phyloP scores from a whole-genome alignment of 129 eudicot species.

The Chrysanthemum makinoi region DNA sequence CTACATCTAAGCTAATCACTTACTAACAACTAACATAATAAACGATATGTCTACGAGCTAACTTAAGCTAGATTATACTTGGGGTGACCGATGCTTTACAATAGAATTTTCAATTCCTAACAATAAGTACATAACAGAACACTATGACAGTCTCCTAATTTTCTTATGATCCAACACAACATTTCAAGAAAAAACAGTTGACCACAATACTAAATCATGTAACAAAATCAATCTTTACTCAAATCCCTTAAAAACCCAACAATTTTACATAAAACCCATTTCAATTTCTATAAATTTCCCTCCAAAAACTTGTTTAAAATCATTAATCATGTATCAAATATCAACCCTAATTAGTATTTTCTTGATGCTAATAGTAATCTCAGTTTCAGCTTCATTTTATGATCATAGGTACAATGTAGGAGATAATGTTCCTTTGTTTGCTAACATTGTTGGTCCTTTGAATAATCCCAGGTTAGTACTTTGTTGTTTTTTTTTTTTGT shows the following conservation, averaged over 20 bases:
- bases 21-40: no score
- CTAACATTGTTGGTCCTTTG: slow-evolving; percentile 79
- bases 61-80: no score
- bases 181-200: slow-evolving; percentile 26
- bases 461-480: slow-evolving; percentile 89
- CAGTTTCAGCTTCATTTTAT: slow-evolving; percentile 33
- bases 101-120: no score
- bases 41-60: no score
- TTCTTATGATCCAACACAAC: slow-evolving; percentile 19
- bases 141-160: not conserved
- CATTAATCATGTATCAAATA: slow-evolving; percentile 18
- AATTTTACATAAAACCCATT: no score
- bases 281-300: not conserved
- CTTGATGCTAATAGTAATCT: slow-evolving; percentile 22
- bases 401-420: slow-evolving; percentile 74
- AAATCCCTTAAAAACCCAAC: slow-evolving; percentile 23
- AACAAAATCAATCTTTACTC: slow-evolving; percentile 1
- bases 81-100: no score
- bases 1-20: no score
- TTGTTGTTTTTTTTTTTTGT: no score
- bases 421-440: slow-evolving; percentile 66
- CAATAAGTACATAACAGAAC: not conserved
- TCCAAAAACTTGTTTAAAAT: not conserved
- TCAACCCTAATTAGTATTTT: slow-evolving; percentile 7
- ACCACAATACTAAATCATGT: slow-evolving; percentile 22